Base-by-base conservation (phyloP, 2,329 filamentous ascomycete species). In the Fusarium siculi region DNA sequence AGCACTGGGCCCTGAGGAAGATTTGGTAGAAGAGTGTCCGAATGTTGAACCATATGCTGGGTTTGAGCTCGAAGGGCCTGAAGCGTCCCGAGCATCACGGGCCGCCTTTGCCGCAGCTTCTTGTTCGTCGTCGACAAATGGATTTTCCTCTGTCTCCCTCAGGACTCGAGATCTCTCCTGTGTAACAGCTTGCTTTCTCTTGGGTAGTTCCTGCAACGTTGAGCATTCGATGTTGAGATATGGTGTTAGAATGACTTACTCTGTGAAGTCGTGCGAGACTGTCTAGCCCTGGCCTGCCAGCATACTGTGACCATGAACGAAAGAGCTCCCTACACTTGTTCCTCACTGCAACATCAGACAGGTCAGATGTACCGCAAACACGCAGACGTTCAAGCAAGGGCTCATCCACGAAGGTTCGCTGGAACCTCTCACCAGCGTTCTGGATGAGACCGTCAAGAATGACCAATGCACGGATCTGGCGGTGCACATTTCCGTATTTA, bases 401-500 rank as follows among this genome's bases (percentile, higher is more conserved):
- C 80, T 98, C 95, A 78, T 99, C 96, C 15, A 92, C 93, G 81
- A 98, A 97, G 21, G 90, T 89, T 54, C 93, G 91, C 82, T 98
- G 93, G 80, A 98, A 98, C 18, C 92, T 90, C 18, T 92, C 87
- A 4, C 96, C 96, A 5, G 95, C 95, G 84, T 99, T 99, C 80
- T 98, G 94, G 68, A 99, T 96, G 43, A 99, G 87, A 46, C 93
- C 95, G 80, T 99, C 96, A 4, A 99, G 89, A 55, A 99, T 92
- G 16, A 93, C 92, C 28, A 99, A 88, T 40, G 96, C 93, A 67
- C 96, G 91, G 39, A 98, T 87, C 82, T 99, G 96, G 55, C 95
- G 92, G 82, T 98, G 96, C n/a, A 93, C 88, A 78, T 91, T 97
- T 77, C 96, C 96, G 83, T 99, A 98, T 85, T 99, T 99, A 88